Percentiles rank a stretch among this genome's conserved stretches.
These are phyloP conservation scores for Chaetomiaceae sp. DNA, from an alignment of 2,329 filamentous ascomycete genomes.

Conservation along the genomic window DNA sequence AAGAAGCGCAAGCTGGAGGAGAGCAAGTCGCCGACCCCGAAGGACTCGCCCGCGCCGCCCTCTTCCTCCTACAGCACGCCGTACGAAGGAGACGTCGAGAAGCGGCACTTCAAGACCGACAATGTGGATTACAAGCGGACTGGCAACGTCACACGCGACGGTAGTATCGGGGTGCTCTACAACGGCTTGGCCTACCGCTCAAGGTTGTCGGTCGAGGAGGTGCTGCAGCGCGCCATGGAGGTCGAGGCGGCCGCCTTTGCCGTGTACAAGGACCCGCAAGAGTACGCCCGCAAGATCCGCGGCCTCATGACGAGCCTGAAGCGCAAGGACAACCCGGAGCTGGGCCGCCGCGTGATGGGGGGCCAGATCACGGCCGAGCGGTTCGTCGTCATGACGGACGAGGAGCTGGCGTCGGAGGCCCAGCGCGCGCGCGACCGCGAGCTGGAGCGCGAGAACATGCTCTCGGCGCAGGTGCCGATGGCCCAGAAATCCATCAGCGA, in stretches of 20 bases:
- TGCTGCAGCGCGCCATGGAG: slow-evolving; percentile 73
- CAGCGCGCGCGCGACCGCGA: slow-evolving; percentile 70
- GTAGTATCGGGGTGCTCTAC: slow-evolving; percentile 86
- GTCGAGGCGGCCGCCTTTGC: slow-evolving; percentile 75
- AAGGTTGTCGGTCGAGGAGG: slow-evolving; percentile 63
- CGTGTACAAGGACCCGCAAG: slow-evolving; percentile 63
- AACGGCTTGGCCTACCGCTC: slow-evolving; percentile 76
- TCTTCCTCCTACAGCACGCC: slow-evolving; percentile 36
- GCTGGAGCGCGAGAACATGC: slow-evolving; percentile 90
- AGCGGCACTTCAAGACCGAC: slow-evolving; percentile 78
- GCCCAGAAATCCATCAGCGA: slow-evolving; percentile 86
- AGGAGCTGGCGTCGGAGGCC: slow-evolving; percentile 86
- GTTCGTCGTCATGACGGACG: slow-evolving; percentile 82
- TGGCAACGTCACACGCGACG: slow-evolving; percentile 68
- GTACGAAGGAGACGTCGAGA: slow-evolving; percentile 65
- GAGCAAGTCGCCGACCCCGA: slow-evolving; percentile 34
- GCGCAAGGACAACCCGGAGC: slow-evolving; percentile 76
- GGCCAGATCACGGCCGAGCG: slow-evolving; percentile 66
- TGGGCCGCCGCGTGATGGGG: slow-evolving; percentile 70
- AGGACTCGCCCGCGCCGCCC: slow-evolving; percentile 48
- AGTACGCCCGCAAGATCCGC: slow-evolving; percentile 85
- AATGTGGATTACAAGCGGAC: slow-evolving; percentile 74
- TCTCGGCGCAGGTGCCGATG: slow-evolving; percentile 91
- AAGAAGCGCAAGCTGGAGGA: slow-evolving; percentile 38
- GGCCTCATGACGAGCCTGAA: slow-evolving; percentile 94